Conservation (phyloP, 2,329 filamentous ascomycete species). For the Acephala macrosclerotiorum region DNA sequence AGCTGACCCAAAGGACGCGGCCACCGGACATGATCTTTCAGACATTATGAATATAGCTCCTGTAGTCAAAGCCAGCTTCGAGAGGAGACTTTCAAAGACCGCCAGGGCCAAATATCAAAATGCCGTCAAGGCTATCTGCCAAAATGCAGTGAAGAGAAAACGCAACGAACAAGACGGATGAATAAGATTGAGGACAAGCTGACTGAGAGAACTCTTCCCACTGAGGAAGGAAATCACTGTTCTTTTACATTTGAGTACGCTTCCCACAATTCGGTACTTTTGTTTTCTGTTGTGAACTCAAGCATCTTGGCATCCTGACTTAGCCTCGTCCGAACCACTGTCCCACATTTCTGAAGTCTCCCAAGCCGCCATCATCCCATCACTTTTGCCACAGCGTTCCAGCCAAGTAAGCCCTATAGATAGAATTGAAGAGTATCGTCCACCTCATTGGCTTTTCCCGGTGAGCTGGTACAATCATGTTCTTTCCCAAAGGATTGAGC, state of each 20-base stretch:
- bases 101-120: conserved; percentile 4
- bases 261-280: conserved; percentile 7
- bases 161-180: not conserved
- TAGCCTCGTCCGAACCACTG: not conserved
- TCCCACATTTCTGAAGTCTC: not conserved
- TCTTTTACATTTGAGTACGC: not conserved
- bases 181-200: not conserved
- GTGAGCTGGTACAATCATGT: not conserved
- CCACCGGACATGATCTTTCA: conserved; percentile 34
- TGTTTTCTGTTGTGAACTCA: not conserved
- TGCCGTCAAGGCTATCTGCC: conserved; percentile 5
- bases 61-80: conserved; percentile 10
- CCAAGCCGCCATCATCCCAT: conserved; percentile 6
- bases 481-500: not conserved
- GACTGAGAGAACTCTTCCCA: not conserved
- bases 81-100: conserved; percentile 1
- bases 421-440: not conserved
- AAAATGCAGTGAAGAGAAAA: not conserved
- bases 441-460: not conserved
- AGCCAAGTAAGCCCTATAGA: not conserved
- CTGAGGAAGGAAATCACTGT: not conserved
- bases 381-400: not conserved
- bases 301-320: conserved; percentile 3
- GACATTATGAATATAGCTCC: conserved; percentile 31
- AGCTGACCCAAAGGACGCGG: conserved; percentile 24